Percentiles rank a stretch among this genome's conserved stretches.
These are phyloP conservation scores for Magnusiomyces magnusii DNA, from an alignment of 1,139 yeast genomes.

Conservation along the genomic window DNA sequence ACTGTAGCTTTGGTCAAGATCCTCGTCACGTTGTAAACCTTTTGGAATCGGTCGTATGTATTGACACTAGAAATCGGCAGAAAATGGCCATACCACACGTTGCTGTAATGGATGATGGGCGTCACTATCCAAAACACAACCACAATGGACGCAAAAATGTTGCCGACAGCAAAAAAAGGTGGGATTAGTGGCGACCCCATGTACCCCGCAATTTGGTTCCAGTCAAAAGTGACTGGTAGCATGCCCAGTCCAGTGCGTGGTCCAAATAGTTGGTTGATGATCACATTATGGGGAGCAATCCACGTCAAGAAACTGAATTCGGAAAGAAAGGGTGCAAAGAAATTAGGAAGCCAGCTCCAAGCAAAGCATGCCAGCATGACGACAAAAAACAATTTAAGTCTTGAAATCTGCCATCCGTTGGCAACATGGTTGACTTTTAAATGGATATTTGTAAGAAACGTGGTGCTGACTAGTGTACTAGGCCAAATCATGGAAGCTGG, in stretches of 20 bases:
- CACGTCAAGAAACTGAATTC: constrained; percentile 48
- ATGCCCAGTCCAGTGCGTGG: constrained; percentile 52
- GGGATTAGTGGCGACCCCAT: constrained; percentile 61
- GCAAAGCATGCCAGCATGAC: constrained; percentile 38
- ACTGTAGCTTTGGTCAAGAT: constrained; percentile 41
- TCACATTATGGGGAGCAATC: constrained; percentile 48
- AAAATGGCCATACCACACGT: constrained; percentile 45
- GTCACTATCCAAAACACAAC: constrained; percentile 40
- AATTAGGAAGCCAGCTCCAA: constrained; percentile 54
- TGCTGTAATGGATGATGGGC: constrained; percentile 44
- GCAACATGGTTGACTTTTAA: constrained; percentile 47
- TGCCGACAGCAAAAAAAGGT: constrained; percentile 51
- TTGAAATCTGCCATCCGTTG: constrained; percentile 47
- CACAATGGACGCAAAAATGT: constrained; percentile 43
- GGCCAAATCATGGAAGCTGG: constrained; percentile 69
- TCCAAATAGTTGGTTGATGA: constrained; percentile 57
- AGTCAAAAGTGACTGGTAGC: constrained; percentile 53
- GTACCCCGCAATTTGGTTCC: constrained; percentile 50
- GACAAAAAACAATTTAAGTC: constrained; percentile 42
- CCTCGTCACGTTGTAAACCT: constrained; percentile 38
- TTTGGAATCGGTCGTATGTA: constrained; percentile 41
- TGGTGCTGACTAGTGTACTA: constrained; percentile 37
- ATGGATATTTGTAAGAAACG: constrained; percentile 55
- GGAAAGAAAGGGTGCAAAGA: constrained; percentile 44
- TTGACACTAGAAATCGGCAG: constrained; percentile 43